phyloP scores from a whole-genome alignment of 805 yeast genomes.

The Schwanniomyces sp. region DNA sequence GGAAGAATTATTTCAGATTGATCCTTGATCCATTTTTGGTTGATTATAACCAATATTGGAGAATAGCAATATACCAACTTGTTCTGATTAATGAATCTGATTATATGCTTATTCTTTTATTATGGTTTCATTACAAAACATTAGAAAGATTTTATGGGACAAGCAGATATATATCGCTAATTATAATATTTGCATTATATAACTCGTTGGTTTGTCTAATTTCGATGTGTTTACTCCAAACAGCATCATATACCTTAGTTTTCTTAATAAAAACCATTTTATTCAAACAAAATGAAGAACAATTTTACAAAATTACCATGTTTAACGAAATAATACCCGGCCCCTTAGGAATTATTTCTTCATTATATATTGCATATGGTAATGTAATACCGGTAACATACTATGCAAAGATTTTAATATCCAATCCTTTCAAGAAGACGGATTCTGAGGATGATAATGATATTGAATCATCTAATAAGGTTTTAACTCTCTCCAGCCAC shows the following conservation, averaged over 20 bases:
- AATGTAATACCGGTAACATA: constrained; percentile 33
- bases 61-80: constrained; percentile 49
- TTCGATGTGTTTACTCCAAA: constrained; percentile 44
- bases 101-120: constrained; percentile 42
- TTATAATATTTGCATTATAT: constrained; percentile 46
- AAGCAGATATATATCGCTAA: constrained; percentile 48
- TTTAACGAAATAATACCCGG: constrained; percentile 39
- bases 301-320: constrained; percentile 22
- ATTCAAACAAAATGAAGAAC: constrained; percentile 7
- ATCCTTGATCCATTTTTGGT: constrained; percentile 54
- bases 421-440: constrained; percentile 13
- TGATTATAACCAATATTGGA: constrained; percentile 58
- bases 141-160: constrained; percentile 61
- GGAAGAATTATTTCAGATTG: constrained; percentile 44
- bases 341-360: constrained; percentile 39
- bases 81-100: constrained; percentile 63
- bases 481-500: constrained; percentile 32
- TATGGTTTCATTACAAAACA: constrained; percentile 53
- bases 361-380: constrained; percentile 40
- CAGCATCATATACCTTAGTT: constrained; percentile 13
- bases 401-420: constrained; percentile 30
- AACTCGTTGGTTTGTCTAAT: constrained; percentile 41
- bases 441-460: background rate
- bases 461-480: constrained; percentile 7
- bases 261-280: constrained; percentile 9